Percentiles rank a stretch among this genome's conserved stretches.
These are phyloP conservation scores for Cercospora beticola DNA, from an alignment of 2,329 filamentous ascomycete species.

Conservation along the genomic window DNA sequence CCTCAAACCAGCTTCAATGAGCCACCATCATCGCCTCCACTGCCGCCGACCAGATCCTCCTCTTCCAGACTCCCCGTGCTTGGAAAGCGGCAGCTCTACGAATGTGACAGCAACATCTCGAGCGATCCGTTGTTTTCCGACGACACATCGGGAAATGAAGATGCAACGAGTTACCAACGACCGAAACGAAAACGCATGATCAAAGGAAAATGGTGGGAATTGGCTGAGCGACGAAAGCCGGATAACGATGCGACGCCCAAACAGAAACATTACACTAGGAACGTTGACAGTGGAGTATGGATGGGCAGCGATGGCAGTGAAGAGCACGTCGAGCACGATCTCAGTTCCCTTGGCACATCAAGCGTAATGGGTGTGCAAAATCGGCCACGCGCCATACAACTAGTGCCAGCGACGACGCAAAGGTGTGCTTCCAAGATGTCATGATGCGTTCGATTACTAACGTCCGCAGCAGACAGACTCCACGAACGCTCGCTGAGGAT, in stretches of 20 bases:
- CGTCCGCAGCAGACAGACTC: constrained; percentile 3
- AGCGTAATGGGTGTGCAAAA: constrained; percentile 8
- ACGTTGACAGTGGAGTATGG: constrained; percentile 69
- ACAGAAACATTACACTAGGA: constrained; percentile 55
- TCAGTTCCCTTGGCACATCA: not conserved
- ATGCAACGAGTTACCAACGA: constrained; percentile 60
- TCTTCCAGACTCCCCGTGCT: not conserved
- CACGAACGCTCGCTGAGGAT: constrained; percentile 25
- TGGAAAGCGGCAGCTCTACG: constrained; percentile 37
- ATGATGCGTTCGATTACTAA: constrained; percentile 5
- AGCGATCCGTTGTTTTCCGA: constrained; percentile 75
- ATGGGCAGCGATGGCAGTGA: constrained; percentile 60
- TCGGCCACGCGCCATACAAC: not conserved
- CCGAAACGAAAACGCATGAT: constrained; percentile 62
- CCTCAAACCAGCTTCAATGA: constrained; percentile 20
- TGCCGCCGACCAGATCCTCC: constrained; percentile 22
- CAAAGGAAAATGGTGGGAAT: constrained; percentile 66
- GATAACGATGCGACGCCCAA: constrained; percentile 33
- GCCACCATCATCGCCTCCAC: constrained; percentile 27
- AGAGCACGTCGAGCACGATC: constrained; percentile 10
- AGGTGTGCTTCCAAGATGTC: not conserved
- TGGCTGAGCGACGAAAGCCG: constrained; percentile 25
- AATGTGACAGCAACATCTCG: constrained; percentile 48
- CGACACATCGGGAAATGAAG: constrained; percentile 59
- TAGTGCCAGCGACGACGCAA: not conserved